These are phyloP conservation scores for Knoxdaviesia capensis DNA, from an alignment of 2,329 filamentous ascomycete genomes.

Conservation along the genomic window DNA sequence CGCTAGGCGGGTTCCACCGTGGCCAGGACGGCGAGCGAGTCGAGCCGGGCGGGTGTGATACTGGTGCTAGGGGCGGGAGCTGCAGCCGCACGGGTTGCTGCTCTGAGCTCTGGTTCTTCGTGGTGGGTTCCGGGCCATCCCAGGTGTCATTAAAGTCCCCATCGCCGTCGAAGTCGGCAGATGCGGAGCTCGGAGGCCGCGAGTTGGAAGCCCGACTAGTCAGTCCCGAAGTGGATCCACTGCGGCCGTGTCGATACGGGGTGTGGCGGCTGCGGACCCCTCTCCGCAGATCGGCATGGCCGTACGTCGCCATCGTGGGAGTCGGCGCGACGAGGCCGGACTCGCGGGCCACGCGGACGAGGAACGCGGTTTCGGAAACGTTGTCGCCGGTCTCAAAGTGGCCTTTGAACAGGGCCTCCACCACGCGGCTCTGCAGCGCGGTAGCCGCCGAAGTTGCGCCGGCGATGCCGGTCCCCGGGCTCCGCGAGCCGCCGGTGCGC, in stretches of 20 bases:
- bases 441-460: conserved; percentile 6
- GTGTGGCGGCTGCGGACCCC: too few relatives aligned
- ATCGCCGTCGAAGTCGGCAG: background rate
- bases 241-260: too few relatives aligned
- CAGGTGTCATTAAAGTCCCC: background rate
- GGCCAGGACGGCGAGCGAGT: too few relatives aligned
- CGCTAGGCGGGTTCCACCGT: too few relatives aligned
- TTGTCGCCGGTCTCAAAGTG: conserved; percentile 22
- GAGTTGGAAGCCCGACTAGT: background rate
- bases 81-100: too few relatives aligned
- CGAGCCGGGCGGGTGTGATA: too few relatives aligned
- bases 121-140: background rate
- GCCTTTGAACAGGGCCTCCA: conserved; percentile 19
- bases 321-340: conserved; percentile 11
- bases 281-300: too few relatives aligned
- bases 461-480: background rate
- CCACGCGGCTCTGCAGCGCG: conserved; percentile 16
- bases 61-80: too few relatives aligned
- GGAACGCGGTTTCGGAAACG: conserved; percentile 18
- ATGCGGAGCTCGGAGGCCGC: background rate
- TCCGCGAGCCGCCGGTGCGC: conserved; percentile 8
- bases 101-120: too few relatives aligned
- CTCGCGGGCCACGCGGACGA: conserved; percentile 14
- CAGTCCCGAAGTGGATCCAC: too few relatives aligned
- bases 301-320: background rate